Evolutionary conservation across 495 filamentous ascomycete genomes (phyloP), one percentile per base, ranked within the genome.

Genomic region (Extremus antarcticus): DNA sequence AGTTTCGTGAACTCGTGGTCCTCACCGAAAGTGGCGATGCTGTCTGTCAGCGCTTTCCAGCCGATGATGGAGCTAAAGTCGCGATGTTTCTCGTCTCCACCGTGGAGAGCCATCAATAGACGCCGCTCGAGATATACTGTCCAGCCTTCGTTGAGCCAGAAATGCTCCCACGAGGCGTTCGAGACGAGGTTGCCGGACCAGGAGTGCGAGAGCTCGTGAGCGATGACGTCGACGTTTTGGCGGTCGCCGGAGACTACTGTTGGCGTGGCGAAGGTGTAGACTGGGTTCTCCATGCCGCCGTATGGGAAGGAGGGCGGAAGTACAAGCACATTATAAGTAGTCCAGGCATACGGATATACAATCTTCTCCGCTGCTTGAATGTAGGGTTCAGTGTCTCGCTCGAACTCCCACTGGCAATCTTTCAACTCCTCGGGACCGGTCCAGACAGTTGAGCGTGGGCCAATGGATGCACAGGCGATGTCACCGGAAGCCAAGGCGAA

Each of bases 91-190:
- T 86, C 68, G 57, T 92, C 84, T 25, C 88, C 87, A 19, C 59
- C 59, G 59, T 95, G 89, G 32, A 87, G 65, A 15, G 71, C 70
- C 1, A 79, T 80, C 51, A 76, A 69, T 54, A 88, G 83, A 43
- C 91, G 77, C 47, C 91, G 79, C 69, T 98, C 92, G 8, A 96
- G 79, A 65, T 97, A 95, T 8, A 83, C 86, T 1, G 90, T 95
- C 91, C 91, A 97, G 29, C 90, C 90, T 67, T 95, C 90, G 60
- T 96, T 96, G 52, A 97, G 69, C 90, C 90, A 97, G 66, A 95
- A 96, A 63, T 98, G 90, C 68, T 96, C 89, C 92, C 92, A 98
- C 29, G 82, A 89, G 52, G 84, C 82, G 65, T 86, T 91, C 7
- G 84, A 88, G 9, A 96, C 92, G 2, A 96, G 71, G 63, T 98